Percentiles rank a stretch among this genome's conserved stretches.
Conservation (phyloP, 768 basidiomycete genomes). For the Leccinum truebloodii region DNA sequence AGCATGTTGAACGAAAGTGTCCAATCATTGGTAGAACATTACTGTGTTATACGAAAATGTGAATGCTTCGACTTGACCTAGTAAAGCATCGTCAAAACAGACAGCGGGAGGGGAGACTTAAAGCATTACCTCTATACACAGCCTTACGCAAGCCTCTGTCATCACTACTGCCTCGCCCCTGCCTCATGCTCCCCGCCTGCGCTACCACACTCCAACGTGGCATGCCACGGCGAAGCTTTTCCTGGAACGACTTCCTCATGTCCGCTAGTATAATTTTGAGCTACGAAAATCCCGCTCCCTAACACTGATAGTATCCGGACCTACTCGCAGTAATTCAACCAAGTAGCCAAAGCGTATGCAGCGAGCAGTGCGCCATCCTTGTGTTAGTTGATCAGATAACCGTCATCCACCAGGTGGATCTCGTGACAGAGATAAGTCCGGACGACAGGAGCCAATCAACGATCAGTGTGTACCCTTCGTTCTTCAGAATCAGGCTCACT, state of each 20-base stretch:
- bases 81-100: slow-evolving; percentile 27
- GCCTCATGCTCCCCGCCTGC: no score
- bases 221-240: slow-evolving; percentile 9
- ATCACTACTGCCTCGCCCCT: no score
- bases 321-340: slow-evolving; percentile 6
- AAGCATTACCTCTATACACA: no score
- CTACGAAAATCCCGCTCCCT: background rate
- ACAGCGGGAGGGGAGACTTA: background rate
- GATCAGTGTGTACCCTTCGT: background rate
- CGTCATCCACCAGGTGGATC: slow-evolving; percentile 2
- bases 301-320: no score
- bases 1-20: background rate
- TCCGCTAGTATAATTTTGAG: slow-evolving; percentile 9
- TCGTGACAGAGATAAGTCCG: slow-evolving; percentile 6
- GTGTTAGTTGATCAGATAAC: slow-evolving; percentile 16
- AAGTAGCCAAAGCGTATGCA: slow-evolving; percentile 21
- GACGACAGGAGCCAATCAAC: background rate
- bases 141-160: no score
- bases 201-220: slow-evolving; percentile 10
- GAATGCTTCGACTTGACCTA: slow-evolving; percentile 25
- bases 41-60: slow-evolving; percentile 25
- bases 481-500: slow-evolving; percentile 7
- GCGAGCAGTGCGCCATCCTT: slow-evolving; percentile 20
- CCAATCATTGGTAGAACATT: background rate
- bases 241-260: slow-evolving; percentile 9